Base-by-base conservation (phyloP, 768 basidiomycete species). In the Guyanaporus albipodus region DNA sequence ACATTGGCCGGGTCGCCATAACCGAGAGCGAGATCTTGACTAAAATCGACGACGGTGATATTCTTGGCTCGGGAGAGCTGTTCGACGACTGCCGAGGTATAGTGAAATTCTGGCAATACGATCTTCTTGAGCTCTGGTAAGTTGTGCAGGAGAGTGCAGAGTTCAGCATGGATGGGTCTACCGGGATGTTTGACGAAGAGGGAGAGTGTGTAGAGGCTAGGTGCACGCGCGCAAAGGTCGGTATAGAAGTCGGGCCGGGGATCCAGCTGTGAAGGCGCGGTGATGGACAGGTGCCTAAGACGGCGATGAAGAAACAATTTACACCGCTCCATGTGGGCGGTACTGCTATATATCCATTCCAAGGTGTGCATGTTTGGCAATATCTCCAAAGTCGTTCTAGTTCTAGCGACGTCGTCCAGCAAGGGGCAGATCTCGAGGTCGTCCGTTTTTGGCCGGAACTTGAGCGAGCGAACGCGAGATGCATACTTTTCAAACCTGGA, bases 281-380 rank as follows among this genome's bases (percentile, higher is more conserved):
- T 71, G 63, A 48, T 68, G 28, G 54, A 38, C 42, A 74, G 66
- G 32, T 65, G 49, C 50, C 68, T 77, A 47, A 85, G 65, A 38
- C 70, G 71, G 27, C 66, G 61, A 56, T 81, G 78, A 73, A 85
- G 80, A 63, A 85, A 84, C 43, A 83, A 56, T 21, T 78, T 71
- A 36, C 70, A 67, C 15, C 64, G 62, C 19, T 69, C 64, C 56
- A 68, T 55, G n/a, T 62, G 53, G 0, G 58, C 57, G 11, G 47
- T 18, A n/a, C 15, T 41, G 5, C 37, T n/a, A 7, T 61, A 62
- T 21, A 57, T 57, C 80, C 81, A 85, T 15, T 71, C 62, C 6
- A 86, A 66, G 3, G 70, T 68, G 32, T 73, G 72, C 47, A 82
- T 63, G 52, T 75, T 75, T 7, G 83, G 83, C 3, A 85, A 60